phyloP scores from a whole-genome alignment of 306 rosid species.

The Geum urbanum region DNA sequence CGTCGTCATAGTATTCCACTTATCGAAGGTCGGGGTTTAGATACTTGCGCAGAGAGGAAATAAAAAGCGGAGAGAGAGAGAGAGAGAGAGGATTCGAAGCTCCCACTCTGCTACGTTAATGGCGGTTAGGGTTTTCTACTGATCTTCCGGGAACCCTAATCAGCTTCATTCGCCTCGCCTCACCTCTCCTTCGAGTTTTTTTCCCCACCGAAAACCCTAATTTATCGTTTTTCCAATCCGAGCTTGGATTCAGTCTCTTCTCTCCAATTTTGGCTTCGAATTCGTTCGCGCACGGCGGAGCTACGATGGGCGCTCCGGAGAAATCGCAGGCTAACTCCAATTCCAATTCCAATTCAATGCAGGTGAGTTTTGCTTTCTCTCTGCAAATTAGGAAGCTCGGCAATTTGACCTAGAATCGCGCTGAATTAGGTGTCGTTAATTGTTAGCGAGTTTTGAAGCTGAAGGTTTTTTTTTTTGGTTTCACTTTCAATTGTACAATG shows the following conservation, averaged over 20 bases:
- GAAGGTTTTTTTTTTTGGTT: constrained; percentile 25
- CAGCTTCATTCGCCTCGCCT: constrained; percentile 27
- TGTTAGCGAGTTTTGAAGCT: constrained; percentile 28
- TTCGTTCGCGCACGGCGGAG: constrained; percentile 31
- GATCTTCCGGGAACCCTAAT: constrained; percentile 38
- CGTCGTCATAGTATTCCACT: constrained; percentile 25
- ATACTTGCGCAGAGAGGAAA: constrained; percentile 35
- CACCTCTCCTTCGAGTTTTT: constrained; percentile 27
- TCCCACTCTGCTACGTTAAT: constrained; percentile 43
- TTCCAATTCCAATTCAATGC: constrained; percentile 88
- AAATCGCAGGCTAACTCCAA: constrained; percentile 62
- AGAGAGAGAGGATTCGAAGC: constrained; percentile 29
- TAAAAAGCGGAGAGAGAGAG: constrained; percentile 29
- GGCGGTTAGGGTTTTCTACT: constrained; percentile 85
- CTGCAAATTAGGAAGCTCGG: constrained; percentile 25
- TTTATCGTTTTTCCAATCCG: constrained; percentile 22
- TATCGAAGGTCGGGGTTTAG: constrained; percentile 36
- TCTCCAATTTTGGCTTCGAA: constrained; percentile 7
- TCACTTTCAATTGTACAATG: constrained; percentile 12
- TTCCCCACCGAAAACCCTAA: constrained; percentile 58
- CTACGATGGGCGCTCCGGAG: constrained; percentile 84
- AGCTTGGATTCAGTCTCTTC: constrained; percentile 19
- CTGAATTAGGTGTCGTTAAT: constrained; percentile 13
- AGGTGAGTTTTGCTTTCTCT: constrained; percentile 48
- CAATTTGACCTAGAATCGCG: constrained; percentile 35